Evolutionary conservation across 2,329 filamentous ascomycete species (phyloP).

Genomic region (Aureobasidium sp.): DNA sequence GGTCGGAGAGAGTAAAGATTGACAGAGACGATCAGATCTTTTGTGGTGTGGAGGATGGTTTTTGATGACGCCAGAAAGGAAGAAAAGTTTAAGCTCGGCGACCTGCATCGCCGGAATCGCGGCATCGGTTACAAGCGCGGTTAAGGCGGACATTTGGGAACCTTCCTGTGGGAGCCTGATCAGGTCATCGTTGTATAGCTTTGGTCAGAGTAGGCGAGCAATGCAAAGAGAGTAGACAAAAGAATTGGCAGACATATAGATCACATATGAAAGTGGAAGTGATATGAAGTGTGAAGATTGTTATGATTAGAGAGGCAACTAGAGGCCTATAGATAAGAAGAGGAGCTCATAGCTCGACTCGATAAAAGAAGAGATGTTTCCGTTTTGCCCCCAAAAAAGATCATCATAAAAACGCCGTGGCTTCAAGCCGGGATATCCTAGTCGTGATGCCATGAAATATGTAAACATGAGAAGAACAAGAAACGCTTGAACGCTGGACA

Average conservation of each 20-base stretch:
- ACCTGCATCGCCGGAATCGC: not conserved
- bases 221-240: not conserved
- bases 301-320: slow-evolving; percentile 7
- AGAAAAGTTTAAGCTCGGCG: slow-evolving; percentile 8
- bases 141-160: slow-evolving; percentile 3
- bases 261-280: not conserved
- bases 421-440: slow-evolving; percentile 13
- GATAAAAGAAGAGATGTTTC: slow-evolving; percentile 8
- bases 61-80: not conserved
- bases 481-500: slow-evolving; percentile 14
- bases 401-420: slow-evolving; percentile 12
- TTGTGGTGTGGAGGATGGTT: slow-evolving; percentile 3
- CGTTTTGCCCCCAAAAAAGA: not conserved
- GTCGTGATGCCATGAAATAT: slow-evolving; percentile 5
- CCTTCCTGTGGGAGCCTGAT: not conserved
- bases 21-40: not conserved
- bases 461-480: not conserved
- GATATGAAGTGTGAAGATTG: not conserved
- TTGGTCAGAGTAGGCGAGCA: not conserved
- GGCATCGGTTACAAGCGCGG: slow-evolving; percentile 9
- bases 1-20: slow-evolving; percentile 2
- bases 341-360: slow-evolving; percentile 10
- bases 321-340: not conserved
- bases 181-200: not conserved
- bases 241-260: not conserved